Evolutionary conservation across 352 stramenopile species (phyloP).

Genomic region (Pythium scleroteichum): DNA sequence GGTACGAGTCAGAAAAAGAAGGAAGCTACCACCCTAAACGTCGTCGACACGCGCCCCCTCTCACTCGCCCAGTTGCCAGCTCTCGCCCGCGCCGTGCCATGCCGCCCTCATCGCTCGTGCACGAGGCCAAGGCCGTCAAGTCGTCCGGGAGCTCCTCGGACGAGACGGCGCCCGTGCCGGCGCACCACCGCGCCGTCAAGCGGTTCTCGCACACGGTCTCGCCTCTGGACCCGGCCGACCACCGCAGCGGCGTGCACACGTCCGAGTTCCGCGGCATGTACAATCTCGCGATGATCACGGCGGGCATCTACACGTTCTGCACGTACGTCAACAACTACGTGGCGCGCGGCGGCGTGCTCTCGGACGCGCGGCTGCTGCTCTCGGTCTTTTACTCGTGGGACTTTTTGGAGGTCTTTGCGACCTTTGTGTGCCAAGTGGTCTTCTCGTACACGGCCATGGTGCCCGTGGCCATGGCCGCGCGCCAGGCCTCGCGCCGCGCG

Average conservation of each 20-base stretch:
- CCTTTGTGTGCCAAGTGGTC: constrained; percentile 60
- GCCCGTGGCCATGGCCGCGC: constrained; percentile 63
- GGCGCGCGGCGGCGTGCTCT: constrained; percentile 51
- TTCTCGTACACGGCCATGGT: constrained; percentile 76
- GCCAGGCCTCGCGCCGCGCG: constrained; percentile 39
- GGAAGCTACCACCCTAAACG: background rate
- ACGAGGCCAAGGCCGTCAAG: constrained; percentile 9
- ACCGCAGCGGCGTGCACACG: constrained; percentile 65
- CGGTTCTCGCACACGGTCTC: constrained; percentile 65
- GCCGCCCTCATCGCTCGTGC: constrained; percentile 15
- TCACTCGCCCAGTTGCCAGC: no score
- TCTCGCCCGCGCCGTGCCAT: constrained; percentile 1
- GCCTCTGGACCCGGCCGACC: constrained; percentile 64
- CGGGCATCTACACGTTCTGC: constrained; percentile 62
- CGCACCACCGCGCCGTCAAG: constrained; percentile 37
- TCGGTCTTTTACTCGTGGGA: constrained; percentile 76
- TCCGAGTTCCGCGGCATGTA: constrained; percentile 80
- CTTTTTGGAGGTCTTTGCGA: constrained; percentile 69
- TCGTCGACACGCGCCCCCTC: no score
- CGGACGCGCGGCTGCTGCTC: constrained; percentile 53
- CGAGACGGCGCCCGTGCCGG: no score
- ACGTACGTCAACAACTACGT: constrained; percentile 59
- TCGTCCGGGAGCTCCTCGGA: background rate
- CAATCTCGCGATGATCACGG: constrained; percentile 71
- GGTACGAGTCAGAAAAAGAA: constrained; percentile 9